Evolutionary conservation across 2,329 filamentous ascomycete species (phyloP), one percentile per base, ranked within the genome.

Genomic region (Sclerotinia nivalis): DNA sequence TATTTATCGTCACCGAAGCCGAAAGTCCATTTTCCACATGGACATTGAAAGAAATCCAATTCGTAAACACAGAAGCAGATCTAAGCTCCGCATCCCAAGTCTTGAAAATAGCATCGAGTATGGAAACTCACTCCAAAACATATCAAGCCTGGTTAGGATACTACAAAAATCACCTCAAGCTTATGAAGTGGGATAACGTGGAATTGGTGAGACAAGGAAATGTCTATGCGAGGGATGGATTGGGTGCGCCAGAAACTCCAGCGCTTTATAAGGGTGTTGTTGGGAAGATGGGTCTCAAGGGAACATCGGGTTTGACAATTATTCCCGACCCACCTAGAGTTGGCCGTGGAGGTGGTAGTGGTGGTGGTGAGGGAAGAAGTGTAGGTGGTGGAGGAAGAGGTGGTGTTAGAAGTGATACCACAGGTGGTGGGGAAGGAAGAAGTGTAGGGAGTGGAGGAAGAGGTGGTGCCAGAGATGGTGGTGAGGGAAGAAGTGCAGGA

Each of bases 1-100:
- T 87, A 84, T 79, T 94, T 47, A 79, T 95, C 60, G 72, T 93
- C 1, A 82, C 87, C 1, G 79, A 86, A 15, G 76, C 83, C 20
- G 89, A 92, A 74, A 78, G 67, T 54, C 86, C 80, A 72, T 87
- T 88, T 76, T 80, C 84, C 0, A 79, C 80, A 50, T 84, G 80
- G 75, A 83, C 84, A 4, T 79, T 87, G 43, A 84, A 84, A 73
- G 83, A 85, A 40, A 86, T 91, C 71, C 80, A 80, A 3, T 85
- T 91, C 70, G 76, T 84, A 49, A 76, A 82, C 8, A 82, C 83
- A 1, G 75, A 78, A 1, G 80, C 83, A 8, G 82, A 87, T 69
- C 74, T 89, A 4, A 80, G 80, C n/a, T 76, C 81, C 2, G 76
- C 76, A 13, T 56, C 69, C 0, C 79, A 83, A 18, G 80, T 87